Conservation (phyloP, 169 alveolate genomes). For the Cryptosporidium sp. region DNA sequence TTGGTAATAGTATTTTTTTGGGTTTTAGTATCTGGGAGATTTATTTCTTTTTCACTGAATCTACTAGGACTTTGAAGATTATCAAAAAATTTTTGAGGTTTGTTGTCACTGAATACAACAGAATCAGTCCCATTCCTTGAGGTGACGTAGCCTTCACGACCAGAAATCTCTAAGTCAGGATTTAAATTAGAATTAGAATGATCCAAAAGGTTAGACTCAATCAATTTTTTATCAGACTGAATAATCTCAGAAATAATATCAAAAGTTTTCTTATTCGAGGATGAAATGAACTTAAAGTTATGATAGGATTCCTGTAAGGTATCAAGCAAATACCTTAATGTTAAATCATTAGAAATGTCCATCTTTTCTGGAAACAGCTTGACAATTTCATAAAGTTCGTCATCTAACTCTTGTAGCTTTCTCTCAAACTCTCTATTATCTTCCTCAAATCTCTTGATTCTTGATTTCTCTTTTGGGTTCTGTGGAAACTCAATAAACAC, state of each 20-base stretch:
- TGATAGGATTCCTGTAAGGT: slow-evolving; percentile 23
- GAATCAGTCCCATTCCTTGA: background rate
- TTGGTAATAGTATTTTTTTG: too few species aligned
- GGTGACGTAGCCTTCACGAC: background rate
- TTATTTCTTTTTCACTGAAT: too few species aligned
- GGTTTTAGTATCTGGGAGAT: too few species aligned
- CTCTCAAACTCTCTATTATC: background rate
- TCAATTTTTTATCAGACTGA: background rate
- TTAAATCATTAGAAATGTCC: slow-evolving; percentile 18
- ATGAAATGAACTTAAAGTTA: background rate
- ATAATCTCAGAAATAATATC: slow-evolving; percentile 14
- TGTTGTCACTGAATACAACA: background rate
- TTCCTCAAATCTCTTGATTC: slow-evolving; percentile 15
- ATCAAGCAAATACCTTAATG: slow-evolving; percentile 25
- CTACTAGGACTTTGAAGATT: too few species aligned
- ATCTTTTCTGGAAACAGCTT: slow-evolving; percentile 48
- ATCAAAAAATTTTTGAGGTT: background rate
- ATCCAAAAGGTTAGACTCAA: background rate
- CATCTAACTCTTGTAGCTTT: slow-evolving; percentile 26
- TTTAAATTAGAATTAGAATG: background rate
- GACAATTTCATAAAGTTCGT: slow-evolving; percentile 3
- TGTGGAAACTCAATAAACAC: background rate
- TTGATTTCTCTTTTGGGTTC: slow-evolving; percentile 27
- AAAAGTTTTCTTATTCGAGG: background rate
- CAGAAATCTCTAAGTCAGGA: background rate